Conservation (phyloP, 2,329 filamentous ascomycete species). For the Cryoendolithus antarcticus region DNA sequence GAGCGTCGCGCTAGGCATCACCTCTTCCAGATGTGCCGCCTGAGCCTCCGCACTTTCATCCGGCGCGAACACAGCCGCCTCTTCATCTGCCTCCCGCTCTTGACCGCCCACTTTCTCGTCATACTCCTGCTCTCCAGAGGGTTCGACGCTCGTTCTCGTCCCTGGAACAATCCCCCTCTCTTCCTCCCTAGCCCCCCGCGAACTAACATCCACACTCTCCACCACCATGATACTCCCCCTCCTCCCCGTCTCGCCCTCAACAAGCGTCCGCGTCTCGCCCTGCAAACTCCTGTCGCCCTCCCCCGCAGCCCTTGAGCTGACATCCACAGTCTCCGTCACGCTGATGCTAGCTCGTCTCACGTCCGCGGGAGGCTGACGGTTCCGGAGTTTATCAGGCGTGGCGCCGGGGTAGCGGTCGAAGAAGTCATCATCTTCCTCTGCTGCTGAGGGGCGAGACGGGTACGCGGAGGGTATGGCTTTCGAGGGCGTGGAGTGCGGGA, state of each 20-base stretch:
- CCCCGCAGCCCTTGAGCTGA: conserved; percentile 1
- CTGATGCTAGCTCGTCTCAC: not conserved
- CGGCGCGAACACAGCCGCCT: conserved; percentile 13
- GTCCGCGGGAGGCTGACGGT: not conserved
- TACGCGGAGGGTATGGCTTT: no score
- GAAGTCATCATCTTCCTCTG: conserved; percentile 22
- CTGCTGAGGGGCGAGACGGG: conserved; percentile 6
- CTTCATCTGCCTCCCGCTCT: conserved; percentile 9
- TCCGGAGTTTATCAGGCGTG: conserved; percentile 11
- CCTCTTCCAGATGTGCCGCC: conserved; percentile 11
- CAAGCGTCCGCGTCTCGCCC: not conserved
- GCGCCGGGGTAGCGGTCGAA: conserved; percentile 22
- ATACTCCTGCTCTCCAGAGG: not conserved
- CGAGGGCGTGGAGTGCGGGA: no score
- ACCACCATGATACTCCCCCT: conserved; percentile 7
- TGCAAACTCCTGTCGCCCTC: no score
- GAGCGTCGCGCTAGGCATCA: conserved; percentile 8
- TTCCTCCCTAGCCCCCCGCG: conserved; percentile 4
- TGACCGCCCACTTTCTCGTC: conserved; percentile 1
- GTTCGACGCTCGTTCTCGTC: conserved; percentile 7
- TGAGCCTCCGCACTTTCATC: conserved; percentile 14
- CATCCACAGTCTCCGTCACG: not conserved
- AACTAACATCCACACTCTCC: conserved; percentile 4
- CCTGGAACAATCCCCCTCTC: conserved; percentile 6
- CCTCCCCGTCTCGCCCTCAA: conserved; percentile 1